Evolutionary conservation across 305 asterid genomes (phyloP).

Genomic region (Fraxinus greggii): DNA sequence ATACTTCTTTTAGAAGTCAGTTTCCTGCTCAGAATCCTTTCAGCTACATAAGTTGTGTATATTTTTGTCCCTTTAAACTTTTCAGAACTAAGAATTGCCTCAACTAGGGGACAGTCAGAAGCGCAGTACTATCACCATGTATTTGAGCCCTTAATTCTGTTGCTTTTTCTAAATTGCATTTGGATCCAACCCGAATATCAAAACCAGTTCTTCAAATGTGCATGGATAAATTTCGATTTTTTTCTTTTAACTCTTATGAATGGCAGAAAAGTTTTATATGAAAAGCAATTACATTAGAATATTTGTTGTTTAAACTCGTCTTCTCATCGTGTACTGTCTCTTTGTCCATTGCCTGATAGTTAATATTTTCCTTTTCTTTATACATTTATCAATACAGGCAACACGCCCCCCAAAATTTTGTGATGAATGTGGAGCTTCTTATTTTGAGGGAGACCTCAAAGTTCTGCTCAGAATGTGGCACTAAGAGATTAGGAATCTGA

Average conservation of each 20-base stretch:
- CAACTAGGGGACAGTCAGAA: no score
- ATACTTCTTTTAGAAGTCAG: no score
- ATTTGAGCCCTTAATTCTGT: no score
- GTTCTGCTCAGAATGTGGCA: slow-evolving; percentile 85
- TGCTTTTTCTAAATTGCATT: neutral
- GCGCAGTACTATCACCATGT: no score
- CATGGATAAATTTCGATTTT: no score
- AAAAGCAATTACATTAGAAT: neutral
- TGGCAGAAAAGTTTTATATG: neutral
- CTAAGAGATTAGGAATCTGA: slow-evolving; percentile 72
- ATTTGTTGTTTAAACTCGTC: neutral
- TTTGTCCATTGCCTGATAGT: neutral
- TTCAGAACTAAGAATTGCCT: no score
- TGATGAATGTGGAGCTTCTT: slow-evolving; percentile 77
- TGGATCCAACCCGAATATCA: neutral
- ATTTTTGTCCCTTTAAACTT: no score
- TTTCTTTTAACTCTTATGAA: no score
- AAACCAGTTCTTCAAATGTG: no score
- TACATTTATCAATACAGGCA: slow-evolving; percentile 43
- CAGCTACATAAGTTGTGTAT: no score
- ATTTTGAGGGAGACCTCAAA: slow-evolving; percentile 75
- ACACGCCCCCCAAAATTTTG: slow-evolving; percentile 83
- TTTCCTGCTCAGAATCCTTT: no score
- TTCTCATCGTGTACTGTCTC: neutral
- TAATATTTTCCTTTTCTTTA: neutral